Conservation (phyloP, 805 yeast genomes). For the Wickerhamiella slavikovae region DNA sequence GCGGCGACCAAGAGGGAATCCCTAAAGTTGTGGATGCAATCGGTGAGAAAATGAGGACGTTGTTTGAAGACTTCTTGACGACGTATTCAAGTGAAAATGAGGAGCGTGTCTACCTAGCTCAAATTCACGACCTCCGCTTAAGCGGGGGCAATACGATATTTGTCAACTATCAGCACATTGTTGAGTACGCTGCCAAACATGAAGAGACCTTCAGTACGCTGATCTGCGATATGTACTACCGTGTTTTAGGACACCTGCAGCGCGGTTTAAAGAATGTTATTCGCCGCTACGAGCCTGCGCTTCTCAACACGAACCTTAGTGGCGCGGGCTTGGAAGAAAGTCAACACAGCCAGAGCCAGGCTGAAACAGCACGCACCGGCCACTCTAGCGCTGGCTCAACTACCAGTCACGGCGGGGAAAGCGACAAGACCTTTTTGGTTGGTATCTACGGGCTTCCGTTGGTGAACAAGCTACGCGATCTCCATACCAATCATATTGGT, state of each 20-base stretch:
- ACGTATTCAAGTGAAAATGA: conserved; percentile 30
- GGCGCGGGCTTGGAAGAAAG: conserved; percentile 4
- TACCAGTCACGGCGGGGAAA: conserved; percentile 17
- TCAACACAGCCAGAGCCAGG: conserved; percentile 14
- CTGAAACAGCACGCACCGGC: conserved; percentile 19
- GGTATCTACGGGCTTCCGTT: conserved; percentile 75
- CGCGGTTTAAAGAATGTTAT: conserved; percentile 56
- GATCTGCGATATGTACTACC: conserved; percentile 64
- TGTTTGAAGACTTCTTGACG: conserved; percentile 68
- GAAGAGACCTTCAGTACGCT: too few relatives aligned
- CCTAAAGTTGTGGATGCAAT: conserved; percentile 80
- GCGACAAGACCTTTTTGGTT: conserved; percentile 69
- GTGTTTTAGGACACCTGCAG: conserved; percentile 72
- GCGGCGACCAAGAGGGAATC: conserved; percentile 21
- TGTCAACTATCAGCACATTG: conserved; percentile 70
- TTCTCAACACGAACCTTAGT: conserved; percentile 19
- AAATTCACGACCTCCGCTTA: conserved; percentile 58
- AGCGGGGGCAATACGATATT: conserved; percentile 61
- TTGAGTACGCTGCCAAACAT: conserved; percentile 61
- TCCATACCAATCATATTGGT: conserved; percentile 78
- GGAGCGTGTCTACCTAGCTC: conserved; percentile 44
- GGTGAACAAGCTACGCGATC: conserved; percentile 67
- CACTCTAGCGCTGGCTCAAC: conserved; percentile 9
- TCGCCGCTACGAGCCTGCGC: conserved; percentile 52
- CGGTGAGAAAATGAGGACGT: conserved; percentile 83